A percentile compares a stretch with the other conserved stretches of the same genome.
phyloP scores from a whole-genome alignment of 805 yeast species.

The Kregervanrija delftensis region DNA sequence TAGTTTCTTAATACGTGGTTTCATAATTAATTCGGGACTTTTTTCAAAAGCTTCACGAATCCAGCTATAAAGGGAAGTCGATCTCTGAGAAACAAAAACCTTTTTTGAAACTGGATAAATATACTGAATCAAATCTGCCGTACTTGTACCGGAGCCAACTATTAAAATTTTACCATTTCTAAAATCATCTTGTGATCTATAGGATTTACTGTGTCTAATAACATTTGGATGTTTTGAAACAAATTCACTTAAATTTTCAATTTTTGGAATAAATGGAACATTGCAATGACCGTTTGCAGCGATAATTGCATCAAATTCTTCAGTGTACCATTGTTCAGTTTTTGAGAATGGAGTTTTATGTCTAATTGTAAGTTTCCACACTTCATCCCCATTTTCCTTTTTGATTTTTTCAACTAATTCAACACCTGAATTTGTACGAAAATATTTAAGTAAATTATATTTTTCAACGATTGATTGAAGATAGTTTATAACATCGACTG shows the following conservation, averaged over 20 bases:
- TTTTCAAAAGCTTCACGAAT: constrained; percentile 10
- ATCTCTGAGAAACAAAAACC: constrained; percentile 12
- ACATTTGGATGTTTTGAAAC: constrained; percentile 33
- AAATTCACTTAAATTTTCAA: constrained; percentile 19
- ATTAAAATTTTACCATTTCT: constrained; percentile 33
- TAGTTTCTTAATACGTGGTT: constrained; percentile 14
- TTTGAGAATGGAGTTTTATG: constrained; percentile 7
- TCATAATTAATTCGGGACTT: constrained; percentile 10
- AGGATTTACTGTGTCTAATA: constrained; percentile 51
- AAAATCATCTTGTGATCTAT: constrained; percentile 38
- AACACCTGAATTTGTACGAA: constrained; percentile 35
- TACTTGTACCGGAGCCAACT: constrained; percentile 37
- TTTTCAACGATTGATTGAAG: constrained; percentile 14
- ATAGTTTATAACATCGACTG: constrained; percentile 16
- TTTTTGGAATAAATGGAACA: constrained; percentile 50
- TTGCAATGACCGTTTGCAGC: constrained; percentile 55
- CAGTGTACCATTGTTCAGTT: constrained; percentile 34
- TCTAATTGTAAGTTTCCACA: constrained; percentile 11
- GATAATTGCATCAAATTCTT: constrained; percentile 52
- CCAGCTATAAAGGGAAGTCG: constrained; percentile 19
- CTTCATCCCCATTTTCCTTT: constrained; percentile 29
- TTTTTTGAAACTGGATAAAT: constrained; percentile 13
- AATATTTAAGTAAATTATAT: constrained; percentile 22
- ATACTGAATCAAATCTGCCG: constrained; percentile 38
- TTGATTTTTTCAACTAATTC: constrained; percentile 27